phyloP scores from a whole-genome alignment of 495 filamentous ascomycete genomes.

The Darksidea phi region DNA sequence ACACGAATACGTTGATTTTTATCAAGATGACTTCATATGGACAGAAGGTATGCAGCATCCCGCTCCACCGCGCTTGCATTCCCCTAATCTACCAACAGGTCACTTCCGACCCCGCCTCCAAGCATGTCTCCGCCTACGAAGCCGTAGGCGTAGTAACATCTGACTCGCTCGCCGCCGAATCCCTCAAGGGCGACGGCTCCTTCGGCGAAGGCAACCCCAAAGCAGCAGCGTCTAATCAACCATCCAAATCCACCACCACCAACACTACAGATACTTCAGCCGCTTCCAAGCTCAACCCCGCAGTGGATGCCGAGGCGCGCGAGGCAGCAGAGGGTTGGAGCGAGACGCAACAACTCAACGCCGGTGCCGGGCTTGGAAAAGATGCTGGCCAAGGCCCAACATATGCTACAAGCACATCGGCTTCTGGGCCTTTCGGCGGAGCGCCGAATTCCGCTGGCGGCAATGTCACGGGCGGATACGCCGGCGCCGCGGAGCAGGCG shows the following conservation, averaged over 20 bases:
- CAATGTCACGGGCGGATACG: conserved; percentile 47
- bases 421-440: conserved; percentile 1
- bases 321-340: conserved; percentile 48
- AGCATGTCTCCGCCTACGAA: conserved; percentile 50
- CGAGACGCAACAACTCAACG: conserved; percentile 33
- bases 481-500: conserved; percentile 35
- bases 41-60: not conserved
- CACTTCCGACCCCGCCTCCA: conserved; percentile 51
- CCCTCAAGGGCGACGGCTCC: conserved; percentile 51
- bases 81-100: conserved; percentile 34
- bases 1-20: no score
- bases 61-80: not conserved
- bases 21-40: no score
- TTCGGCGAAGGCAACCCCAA: conserved; percentile 54
- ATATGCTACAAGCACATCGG: conserved; percentile 37
- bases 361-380: conserved; percentile 31
- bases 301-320: conserved; percentile 50
- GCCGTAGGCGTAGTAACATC: conserved; percentile 56
- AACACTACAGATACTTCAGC: conserved; percentile 57
- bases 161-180: conserved; percentile 67
- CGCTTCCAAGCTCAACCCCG: conserved; percentile 53
- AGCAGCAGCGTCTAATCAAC: conserved; percentile 51
- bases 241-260: conserved; percentile 52
- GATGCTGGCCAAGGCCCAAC: conserved; percentile 51
- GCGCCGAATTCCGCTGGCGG: conserved; percentile 28